A percentile compares a stretch with the other conserved stretches of the same genome.
Evolutionary conservation across 1,139 yeast genomes (phyloP).

Genomic region (Yarrowia galli): DNA sequence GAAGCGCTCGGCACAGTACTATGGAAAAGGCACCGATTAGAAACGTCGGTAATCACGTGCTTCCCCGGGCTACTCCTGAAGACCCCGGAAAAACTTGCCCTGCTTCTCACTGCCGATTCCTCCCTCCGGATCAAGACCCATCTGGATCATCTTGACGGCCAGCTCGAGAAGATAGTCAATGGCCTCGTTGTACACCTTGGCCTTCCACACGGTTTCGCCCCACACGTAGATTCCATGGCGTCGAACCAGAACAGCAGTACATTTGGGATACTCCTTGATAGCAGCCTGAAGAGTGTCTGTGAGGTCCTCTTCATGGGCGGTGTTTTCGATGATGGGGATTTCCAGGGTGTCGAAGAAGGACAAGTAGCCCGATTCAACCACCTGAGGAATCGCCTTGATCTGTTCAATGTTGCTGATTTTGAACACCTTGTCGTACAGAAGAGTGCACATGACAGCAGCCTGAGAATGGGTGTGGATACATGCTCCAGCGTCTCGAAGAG

Average conservation of each 20-base stretch:
- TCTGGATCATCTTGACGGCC: conserved; percentile 73
- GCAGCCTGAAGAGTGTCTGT: conserved; percentile 62
- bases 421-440: conserved; percentile 74
- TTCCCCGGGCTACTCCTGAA: too few species aligned
- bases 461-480: conserved; percentile 96
- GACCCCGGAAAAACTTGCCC: conserved; percentile 16
- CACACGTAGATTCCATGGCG: conserved; percentile 95
- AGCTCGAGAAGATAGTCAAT: conserved; percentile 86
- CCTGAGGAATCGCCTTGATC: conserved; percentile 86
- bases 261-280: conserved; percentile 69
- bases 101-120: conserved; percentile 35
- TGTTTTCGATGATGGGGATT: conserved; percentile 80
- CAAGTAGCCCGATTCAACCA: conserved; percentile 70
- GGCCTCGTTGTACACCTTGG: conserved; percentile 91
- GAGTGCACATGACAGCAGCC: conserved; percentile 78
- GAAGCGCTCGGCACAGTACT: too few species aligned
- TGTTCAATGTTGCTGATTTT: conserved; percentile 84
- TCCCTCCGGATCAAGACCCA: conserved; percentile 46
- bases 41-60: too few species aligned
- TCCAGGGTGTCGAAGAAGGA: conserved; percentile 75
- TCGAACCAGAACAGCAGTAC: conserved; percentile 88
- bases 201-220: conserved; percentile 94
- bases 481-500: conserved; percentile 80
- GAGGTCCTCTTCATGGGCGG: conserved; percentile 42
- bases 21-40: too few species aligned